These are phyloP conservation scores for Microcos paniculata DNA, from an alignment of 345 rosid genomes.

Conservation along the genomic window DNA sequence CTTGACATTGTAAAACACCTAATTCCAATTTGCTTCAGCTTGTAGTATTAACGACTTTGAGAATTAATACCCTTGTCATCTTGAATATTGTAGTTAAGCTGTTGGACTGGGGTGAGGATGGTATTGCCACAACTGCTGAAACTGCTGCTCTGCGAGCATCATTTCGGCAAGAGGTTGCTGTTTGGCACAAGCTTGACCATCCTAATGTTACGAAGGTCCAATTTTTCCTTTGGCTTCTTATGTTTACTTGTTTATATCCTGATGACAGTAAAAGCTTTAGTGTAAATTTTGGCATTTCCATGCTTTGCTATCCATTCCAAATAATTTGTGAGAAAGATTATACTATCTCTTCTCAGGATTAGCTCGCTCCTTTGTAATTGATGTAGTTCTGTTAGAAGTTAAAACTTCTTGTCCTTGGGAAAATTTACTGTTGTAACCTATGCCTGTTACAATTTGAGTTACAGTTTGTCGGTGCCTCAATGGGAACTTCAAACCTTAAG, in stretches of 20 bases:
- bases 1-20: background rate
- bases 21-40: background rate
- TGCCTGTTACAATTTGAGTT: background rate
- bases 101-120: slow-evolving; percentile 19
- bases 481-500: slow-evolving; percentile 89
- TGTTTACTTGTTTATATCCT: background rate
- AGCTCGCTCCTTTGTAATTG: background rate
- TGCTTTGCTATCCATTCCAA: slow-evolving; percentile 1
- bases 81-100: slow-evolving; percentile 11
- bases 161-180: slow-evolving; percentile 87
- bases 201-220: slow-evolving; percentile 86
- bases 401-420: background rate
- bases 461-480: slow-evolving; percentile 92
- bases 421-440: slow-evolving; percentile 3
- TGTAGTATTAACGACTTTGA: background rate
- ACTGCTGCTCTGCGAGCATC: slow-evolving; percentile 76
- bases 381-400: background rate
- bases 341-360: background rate
- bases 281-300: slow-evolving; percentile 4
- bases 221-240: slow-evolving; percentile 12
- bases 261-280: background rate
- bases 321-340: background rate
- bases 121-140: slow-evolving; percentile 53
- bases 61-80: background rate
- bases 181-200: slow-evolving; percentile 94